Evolutionary conservation across 768 basidiomycete species (phyloP).

Genomic region (Mycena sanguinolenta): DNA sequence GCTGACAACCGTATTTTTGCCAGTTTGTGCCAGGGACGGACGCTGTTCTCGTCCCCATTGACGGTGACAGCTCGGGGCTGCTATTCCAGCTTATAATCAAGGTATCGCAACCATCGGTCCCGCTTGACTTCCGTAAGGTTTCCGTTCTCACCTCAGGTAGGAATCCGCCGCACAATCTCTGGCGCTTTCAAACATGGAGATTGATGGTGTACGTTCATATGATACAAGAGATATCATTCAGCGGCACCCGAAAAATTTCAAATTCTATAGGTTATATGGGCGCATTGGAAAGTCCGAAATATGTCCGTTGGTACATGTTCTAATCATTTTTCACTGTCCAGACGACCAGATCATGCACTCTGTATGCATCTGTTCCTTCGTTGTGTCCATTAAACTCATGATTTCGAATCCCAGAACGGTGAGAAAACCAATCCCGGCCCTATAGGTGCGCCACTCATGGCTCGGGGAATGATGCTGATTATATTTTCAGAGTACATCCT

Average conservation of each 20-base stretch:
- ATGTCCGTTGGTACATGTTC: not conserved
- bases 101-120: not conserved
- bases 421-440: conserved; percentile 26
- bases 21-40: not conserved
- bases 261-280: conserved; percentile 13
- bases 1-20: too few species aligned
- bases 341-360: conserved; percentile 28
- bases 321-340: too few species aligned
- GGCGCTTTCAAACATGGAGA: too few species aligned
- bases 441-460: not conserved
- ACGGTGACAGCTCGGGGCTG: conserved; percentile 12
- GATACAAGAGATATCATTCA: too few species aligned
- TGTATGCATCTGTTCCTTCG: not conserved
- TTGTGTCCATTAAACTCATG: not conserved
- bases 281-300: conserved; percentile 1
- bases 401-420: conserved; percentile 11
- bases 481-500: conserved; percentile 13
- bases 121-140: too few species aligned
- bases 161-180: too few species aligned
- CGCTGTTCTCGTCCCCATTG: conserved; percentile 16
- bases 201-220: too few species aligned
- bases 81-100: conserved; percentile 24
- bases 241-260: conserved; percentile 5
- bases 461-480: not conserved
- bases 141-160: too few species aligned